Evolutionary conservation across 116 monocot species (phyloP), one percentile per base, ranked within the genome.

Genomic region (Phalaenopsis hybrid): DNA sequence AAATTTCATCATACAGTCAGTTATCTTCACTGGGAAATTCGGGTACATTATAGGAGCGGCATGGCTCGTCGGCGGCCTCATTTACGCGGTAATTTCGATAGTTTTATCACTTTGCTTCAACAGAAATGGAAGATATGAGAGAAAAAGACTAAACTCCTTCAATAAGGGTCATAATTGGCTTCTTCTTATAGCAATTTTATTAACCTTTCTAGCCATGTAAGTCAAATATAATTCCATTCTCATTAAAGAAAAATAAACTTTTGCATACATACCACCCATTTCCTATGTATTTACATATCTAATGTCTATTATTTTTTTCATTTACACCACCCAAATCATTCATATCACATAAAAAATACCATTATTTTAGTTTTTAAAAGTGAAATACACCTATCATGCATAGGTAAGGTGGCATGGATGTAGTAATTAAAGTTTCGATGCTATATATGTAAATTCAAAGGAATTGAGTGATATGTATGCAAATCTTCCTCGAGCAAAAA

Each of bases 21-120:
- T 82, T 21, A 83, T 91, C 59, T 99, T 93, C 79, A 93, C 95
- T 20, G 93, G 95, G 51, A 92, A 89, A 84, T 89, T 88, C 67
- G 93, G 92, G 68, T 99, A 99, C 67, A 57, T 87, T 46, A 82
- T 99, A 78, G 90, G 86, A 31, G 86, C 81, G 4, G 25, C 90
- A 34, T 99, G 99, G 92, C 84, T 93, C 45, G 13, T 99, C 1
- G 51, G 75, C 34, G 99, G 92, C 67, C 23, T 87, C 8, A 49
- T 87, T 59, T 88, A 85, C 81, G 85, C 63, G 28, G 58, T 34
- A 78, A 10, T 88, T 73, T 63, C 86, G 37, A 74, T 86, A 12
- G 69, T 85, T 57, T 48, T 28, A 25, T 61, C 44, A 16, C 55
- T 80, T 72, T 87, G 85, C 81, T 89, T 79, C 77, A 51, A 55